Evolutionary conservation across 495 filamentous ascomycete species (phyloP).

Genomic region (Glonium stellatum): DNA sequence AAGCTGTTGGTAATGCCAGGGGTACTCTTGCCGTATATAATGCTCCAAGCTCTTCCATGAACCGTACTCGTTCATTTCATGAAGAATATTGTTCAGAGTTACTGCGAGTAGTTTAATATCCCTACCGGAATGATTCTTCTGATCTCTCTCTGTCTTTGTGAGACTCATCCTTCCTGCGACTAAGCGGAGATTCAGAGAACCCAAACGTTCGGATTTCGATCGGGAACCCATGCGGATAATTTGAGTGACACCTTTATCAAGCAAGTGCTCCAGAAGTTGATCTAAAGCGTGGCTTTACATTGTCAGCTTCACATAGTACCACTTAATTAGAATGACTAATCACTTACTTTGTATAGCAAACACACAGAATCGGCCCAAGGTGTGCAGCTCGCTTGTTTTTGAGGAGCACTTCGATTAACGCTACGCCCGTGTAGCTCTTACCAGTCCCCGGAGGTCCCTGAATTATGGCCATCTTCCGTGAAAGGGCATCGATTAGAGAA

Average conservation of each 20-base stretch:
- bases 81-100: slow-evolving; percentile 36
- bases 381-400: slow-evolving; percentile 45
- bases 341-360: too few relatives aligned
- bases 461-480: slow-evolving; percentile 53
- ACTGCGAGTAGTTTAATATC: too few relatives aligned
- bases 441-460: slow-evolving; percentile 79
- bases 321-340: too few relatives aligned
- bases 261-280: slow-evolving; percentile 59
- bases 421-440: slow-evolving; percentile 57
- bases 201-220: slow-evolving; percentile 52
- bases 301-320: too few relatives aligned
- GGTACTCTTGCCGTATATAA: slow-evolving; percentile 6
- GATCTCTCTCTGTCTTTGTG: too few relatives aligned
- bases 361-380: not conserved
- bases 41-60: slow-evolving; percentile 25
- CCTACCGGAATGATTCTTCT: too few relatives aligned
- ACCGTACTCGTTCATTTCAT: slow-evolving; percentile 4
- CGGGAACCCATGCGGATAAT: slow-evolving; percentile 64
- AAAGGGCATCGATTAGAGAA: slow-evolving; percentile 51
- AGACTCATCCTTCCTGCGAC: too few relatives aligned
- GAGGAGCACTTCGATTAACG: slow-evolving; percentile 54
- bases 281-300: slow-evolving; percentile 71
- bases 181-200: too few relatives aligned
- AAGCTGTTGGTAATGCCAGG: not conserved
- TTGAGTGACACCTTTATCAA: slow-evolving; percentile 45